phyloP scores from a whole-genome alignment of 495 filamentous ascomycete species.

The Eremomyces bilateralis region DNA sequence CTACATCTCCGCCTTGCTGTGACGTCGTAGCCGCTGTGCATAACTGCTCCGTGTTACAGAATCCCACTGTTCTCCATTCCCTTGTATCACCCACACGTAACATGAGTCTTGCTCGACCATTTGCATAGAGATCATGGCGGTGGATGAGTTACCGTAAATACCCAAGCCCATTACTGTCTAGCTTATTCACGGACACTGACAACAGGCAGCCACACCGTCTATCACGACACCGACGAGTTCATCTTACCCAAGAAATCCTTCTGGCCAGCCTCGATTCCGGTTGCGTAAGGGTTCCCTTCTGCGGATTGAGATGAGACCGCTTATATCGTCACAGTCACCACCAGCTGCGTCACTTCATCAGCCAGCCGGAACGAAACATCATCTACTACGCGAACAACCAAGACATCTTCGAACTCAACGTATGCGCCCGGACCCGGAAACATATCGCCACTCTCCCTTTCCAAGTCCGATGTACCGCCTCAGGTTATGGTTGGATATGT shows the following conservation, averaged over 20 bases:
- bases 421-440: slow-evolving; percentile 45
- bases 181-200: no score
- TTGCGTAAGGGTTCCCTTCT: slow-evolving; percentile 35
- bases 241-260: slow-evolving; percentile 44
- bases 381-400: slow-evolving; percentile 65
- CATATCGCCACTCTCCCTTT: slow-evolving; percentile 63
- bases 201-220: no score
- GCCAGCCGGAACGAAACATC: slow-evolving; percentile 46
- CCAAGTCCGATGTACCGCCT: slow-evolving; percentile 61
- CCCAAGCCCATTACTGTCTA: no score
- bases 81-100: no score
- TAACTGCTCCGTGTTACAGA: no score
- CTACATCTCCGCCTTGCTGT: no score
- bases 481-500: slow-evolving; percentile 70
- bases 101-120: no score
- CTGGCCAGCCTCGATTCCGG: slow-evolving; percentile 52
- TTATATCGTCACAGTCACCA: slow-evolving; percentile 41
- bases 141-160: slow-evolving; percentile 14
- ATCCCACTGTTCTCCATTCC: no score
- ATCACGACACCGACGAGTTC: slow-evolving; percentile 34
- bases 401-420: slow-evolving; percentile 46
- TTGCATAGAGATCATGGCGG: slow-evolving; percentile 10
- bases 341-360: slow-evolving; percentile 82
- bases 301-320: not conserved
- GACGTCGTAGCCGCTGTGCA: no score